Base-by-base conservation (phyloP, 192 early-diverging fungal species). In the Backusella liffmaniae region DNA sequence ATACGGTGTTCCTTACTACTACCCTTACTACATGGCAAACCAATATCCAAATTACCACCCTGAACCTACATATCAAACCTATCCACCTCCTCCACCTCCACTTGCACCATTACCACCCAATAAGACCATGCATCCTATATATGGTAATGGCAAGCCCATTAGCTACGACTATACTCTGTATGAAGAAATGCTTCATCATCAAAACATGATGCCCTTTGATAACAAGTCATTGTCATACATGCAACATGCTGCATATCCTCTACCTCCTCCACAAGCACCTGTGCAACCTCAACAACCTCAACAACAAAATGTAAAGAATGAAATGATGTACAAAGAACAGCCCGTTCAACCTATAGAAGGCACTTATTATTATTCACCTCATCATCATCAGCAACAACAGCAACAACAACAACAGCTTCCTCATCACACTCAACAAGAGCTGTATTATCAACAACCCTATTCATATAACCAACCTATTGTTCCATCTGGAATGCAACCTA, bases 381-480 rank as follows among this genome's bases (percentile, higher is more conserved):
- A 66, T 21, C 74, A 32, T 32, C 32, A 32, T 32, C 32, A 76
- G 3, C 74, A 62, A 37, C 62, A 35, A 32, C 30, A 32, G 9
- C 46, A 29, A 7, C 37, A 39, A 62, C 73, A 62, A 6, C 73
- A 62, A 18, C 62, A 65, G 12, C 66, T 68, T 68, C 66, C 5
- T 7, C 42, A 29, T 35, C 75, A 32, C 16, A 18, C 42, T 12
- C 51, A 39, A 15, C 67, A 70, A 37, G 36, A 70, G 23, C 10
- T 32, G 62, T 46, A 56, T 39, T 67, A 72, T 18, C 71, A 41
- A 74, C 67, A 72, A 36, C 30, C 49, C 32, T 62, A 62, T 62
- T 62, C 56, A 62, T 62, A 62, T 62, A 62, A 62, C 10, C 53
- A n/a, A 56, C 56, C 56, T 62, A 13, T 62, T 62, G 26, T 29